Evolutionary conservation across 2,329 filamentous ascomycete species (phyloP).

Genomic region (Sporothrix dimorphospora): DNA sequence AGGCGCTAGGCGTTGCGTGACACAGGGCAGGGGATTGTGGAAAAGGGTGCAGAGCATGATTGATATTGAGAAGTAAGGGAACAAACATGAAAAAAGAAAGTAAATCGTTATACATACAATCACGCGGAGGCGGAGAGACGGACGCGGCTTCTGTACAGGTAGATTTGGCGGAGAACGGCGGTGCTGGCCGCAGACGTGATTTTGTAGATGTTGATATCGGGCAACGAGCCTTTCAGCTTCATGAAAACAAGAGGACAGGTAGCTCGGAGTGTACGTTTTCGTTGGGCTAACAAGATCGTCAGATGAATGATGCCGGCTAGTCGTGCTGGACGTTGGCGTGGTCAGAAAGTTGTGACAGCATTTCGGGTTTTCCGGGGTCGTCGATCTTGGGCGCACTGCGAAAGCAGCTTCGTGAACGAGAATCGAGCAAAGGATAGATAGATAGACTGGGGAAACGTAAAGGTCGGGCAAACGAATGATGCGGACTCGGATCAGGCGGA

Average conservation of each 20-base stretch:
- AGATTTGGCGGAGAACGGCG: not conserved
- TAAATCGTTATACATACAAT: not conserved
- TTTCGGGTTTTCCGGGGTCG: not conserved
- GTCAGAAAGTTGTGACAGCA: not conserved
- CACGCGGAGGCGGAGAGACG: slow-evolving; percentile 6
- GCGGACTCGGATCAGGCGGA: not conserved
- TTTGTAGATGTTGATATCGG: not conserved
- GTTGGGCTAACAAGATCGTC: slow-evolving; percentile 1
- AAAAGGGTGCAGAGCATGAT: not conserved
- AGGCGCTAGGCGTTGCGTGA: slow-evolving; percentile 19
- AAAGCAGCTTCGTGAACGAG: not conserved
- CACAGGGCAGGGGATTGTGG: slow-evolving; percentile 3
- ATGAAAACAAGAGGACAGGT: not conserved
- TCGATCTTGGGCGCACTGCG: not conserved
- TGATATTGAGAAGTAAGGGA: not conserved
- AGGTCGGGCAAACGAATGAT: not conserved
- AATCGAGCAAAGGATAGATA: not conserved
- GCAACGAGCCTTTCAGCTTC: no score
- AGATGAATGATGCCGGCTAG: not conserved
- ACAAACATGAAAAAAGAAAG: not conserved
- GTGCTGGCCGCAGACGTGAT: not conserved
- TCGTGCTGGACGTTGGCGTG: not conserved
- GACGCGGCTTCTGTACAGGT: not conserved
- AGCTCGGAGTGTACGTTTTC: not conserved
- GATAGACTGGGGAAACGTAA: not conserved